Conservation (phyloP, 257 asterid genomes). For the Lavandula angustifolia region DNA sequence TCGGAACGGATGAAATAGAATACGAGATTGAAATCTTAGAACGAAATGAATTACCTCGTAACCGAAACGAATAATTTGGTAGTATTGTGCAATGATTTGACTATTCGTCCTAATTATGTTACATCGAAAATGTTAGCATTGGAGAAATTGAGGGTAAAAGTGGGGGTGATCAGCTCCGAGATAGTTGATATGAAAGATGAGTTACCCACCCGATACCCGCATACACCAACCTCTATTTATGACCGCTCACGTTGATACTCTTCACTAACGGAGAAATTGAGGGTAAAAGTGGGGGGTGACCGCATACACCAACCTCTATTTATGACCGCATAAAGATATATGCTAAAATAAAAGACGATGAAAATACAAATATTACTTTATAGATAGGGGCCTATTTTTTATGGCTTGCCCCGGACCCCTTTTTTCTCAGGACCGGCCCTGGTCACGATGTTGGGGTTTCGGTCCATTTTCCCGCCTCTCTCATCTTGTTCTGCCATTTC, state of each 20-base stretch:
- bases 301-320: too few species aligned
- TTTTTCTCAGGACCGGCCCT: too few species aligned
- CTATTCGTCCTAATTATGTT: too few species aligned
- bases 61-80: neutral
- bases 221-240: slow-evolving; percentile 10
- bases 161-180: slow-evolving; percentile 92
- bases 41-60: neutral
- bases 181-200: slow-evolving; percentile 77
- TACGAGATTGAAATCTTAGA: too few species aligned
- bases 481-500: slow-evolving; percentile 79
- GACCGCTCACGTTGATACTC: slow-evolving; percentile 16
- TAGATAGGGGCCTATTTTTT: too few species aligned
- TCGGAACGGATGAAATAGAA: too few species aligned
- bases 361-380: too few species aligned
- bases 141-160: slow-evolving; percentile 85
- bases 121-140: slow-evolving; percentile 40
- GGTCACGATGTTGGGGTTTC: slow-evolving; percentile 75
- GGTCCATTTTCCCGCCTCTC: slow-evolving; percentile 50
- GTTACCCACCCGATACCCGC: slow-evolving; percentile 34
- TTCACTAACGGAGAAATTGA: neutral
- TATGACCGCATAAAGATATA: too few species aligned
- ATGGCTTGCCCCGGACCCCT: too few species aligned
- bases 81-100: neutral
- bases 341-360: too few species aligned
- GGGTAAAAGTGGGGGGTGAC: too few species aligned